These are phyloP conservation scores for Arachis stenosperma DNA, from an alignment of 306 rosid species.

Conservation along the genomic window DNA sequence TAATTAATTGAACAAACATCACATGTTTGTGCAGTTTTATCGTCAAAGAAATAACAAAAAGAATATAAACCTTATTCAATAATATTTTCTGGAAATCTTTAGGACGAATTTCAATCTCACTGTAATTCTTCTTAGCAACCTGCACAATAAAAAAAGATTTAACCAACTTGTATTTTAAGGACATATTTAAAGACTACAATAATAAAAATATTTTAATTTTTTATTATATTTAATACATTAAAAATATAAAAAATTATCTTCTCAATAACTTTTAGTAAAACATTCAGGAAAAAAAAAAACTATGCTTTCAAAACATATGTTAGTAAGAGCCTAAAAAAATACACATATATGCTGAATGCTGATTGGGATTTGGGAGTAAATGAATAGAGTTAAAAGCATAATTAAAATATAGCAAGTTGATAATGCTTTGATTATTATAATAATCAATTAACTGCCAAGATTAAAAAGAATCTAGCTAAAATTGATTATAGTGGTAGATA, in stretches of 20 bases:
- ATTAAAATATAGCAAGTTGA: background rate
- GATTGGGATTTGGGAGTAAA: too few species aligned
- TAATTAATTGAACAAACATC: background rate
- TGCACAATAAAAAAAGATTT: slow-evolving; percentile 19
- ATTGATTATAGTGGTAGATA: background rate
- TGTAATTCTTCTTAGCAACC: slow-evolving; percentile 48
- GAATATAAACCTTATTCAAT: slow-evolving; percentile 57
- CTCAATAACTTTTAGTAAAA: too few species aligned
- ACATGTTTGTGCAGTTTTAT: background rate
- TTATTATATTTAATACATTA: too few species aligned
- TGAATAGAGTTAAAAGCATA: background rate
- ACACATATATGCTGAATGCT: too few species aligned
- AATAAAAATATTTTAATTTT: too few species aligned
- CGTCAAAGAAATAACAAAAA: background rate
- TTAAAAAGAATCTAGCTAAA: background rate
- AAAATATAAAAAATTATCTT: too few species aligned
- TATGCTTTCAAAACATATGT: too few species aligned
- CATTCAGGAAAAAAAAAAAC: too few species aligned
- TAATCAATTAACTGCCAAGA: background rate
- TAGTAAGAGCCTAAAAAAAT: too few species aligned
- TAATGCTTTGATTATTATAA: slow-evolving; percentile 18
- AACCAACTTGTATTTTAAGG: too few species aligned
- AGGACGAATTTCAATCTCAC: slow-evolving; percentile 46
- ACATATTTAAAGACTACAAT: too few species aligned
- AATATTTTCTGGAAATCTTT: slow-evolving; percentile 59